Evolutionary conservation across 768 basidiomycete genomes (phyloP).

Genomic region (Gelatoporia subvermispora): DNA sequence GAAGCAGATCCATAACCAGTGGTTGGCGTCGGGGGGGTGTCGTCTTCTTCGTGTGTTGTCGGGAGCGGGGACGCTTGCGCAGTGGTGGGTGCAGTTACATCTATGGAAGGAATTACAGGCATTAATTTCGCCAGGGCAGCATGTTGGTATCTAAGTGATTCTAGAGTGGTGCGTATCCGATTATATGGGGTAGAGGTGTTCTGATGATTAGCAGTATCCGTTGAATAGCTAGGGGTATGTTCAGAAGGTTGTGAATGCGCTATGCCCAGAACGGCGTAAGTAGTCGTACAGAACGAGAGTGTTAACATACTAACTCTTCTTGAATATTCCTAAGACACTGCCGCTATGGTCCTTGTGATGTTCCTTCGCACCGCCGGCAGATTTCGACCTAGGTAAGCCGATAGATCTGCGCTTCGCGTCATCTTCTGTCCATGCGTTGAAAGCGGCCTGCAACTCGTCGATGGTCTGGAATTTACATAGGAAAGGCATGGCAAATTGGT

Average conservation of each 20-base stretch:
- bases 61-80: conserved; percentile 34
- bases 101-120: conserved; percentile 14
- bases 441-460: conserved; percentile 50
- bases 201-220: conserved; percentile 4
- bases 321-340: conserved; percentile 56
- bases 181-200: conserved; percentile 27
- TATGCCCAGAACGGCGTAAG: neutral
- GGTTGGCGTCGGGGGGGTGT: conserved; percentile 18
- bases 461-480: conserved; percentile 54
- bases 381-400: conserved; percentile 26
- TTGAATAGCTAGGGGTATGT: neutral
- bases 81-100: conserved; percentile 16
- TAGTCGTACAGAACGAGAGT: neutral
- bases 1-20: conserved; percentile 8
- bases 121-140: conserved; percentile 36
- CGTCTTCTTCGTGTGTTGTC: conserved; percentile 42
- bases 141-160: conserved; percentile 58
- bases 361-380: conserved; percentile 42
- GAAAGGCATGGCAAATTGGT: conserved; percentile 1
- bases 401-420: conserved; percentile 27
- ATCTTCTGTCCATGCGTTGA: conserved; percentile 40
- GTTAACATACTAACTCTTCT: conserved; percentile 26
- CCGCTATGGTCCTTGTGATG: conserved; percentile 26
- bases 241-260: neutral
- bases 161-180: conserved; percentile 43